Conservation (phyloP, 306 rosid species). For the Malus asiatica region DNA sequence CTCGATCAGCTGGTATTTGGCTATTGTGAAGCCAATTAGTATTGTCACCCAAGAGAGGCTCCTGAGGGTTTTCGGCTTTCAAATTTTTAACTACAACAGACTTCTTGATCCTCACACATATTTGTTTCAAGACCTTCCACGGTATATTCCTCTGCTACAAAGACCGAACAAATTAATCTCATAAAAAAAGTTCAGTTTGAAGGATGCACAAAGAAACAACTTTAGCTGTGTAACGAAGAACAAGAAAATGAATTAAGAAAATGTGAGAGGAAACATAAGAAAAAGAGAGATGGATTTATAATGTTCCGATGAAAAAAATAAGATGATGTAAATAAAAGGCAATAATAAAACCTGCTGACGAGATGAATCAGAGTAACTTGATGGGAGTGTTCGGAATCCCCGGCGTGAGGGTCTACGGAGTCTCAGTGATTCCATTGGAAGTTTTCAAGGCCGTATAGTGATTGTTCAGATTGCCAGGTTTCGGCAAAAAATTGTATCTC, state of each 20-base stretch:
- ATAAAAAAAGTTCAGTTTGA: neutral
- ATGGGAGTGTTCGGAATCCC: neutral
- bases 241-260: neutral
- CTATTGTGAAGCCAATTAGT: neutral
- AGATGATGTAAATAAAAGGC: neutral
- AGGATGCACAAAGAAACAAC: neutral
- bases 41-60: neutral
- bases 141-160: slow-evolving; percentile 5
- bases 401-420: neutral
- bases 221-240: neutral
- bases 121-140: neutral
- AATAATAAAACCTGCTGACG: neutral
- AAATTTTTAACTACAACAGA: neutral
- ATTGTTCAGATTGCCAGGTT: slow-evolving; percentile 2
- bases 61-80: neutral
- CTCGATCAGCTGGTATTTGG: neutral
- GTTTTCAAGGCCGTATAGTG: neutral
- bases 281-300: neutral
- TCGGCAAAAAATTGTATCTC: neutral
- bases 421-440: neutral
- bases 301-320: neutral
- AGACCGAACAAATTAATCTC: neutral
- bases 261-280: neutral
- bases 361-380: slow-evolving; percentile 1
- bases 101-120: neutral